Evolutionary conservation across 352 stramenopile genomes (phyloP).

Genomic region (Phytophthora hibernalis): DNA sequence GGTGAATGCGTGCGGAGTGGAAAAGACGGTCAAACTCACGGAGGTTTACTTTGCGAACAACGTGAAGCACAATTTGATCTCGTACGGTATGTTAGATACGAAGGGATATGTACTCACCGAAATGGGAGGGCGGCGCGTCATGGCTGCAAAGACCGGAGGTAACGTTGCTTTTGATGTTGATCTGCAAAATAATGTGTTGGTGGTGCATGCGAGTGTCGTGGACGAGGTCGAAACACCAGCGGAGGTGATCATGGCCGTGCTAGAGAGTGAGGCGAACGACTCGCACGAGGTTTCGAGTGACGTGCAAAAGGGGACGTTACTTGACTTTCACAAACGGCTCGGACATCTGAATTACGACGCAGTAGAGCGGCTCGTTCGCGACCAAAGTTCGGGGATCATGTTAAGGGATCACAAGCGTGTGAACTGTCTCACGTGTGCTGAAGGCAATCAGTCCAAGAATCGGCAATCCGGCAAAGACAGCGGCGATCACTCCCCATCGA

Average conservation of each 20-base stretch:
- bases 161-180: not conserved
- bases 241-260: not conserved
- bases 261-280: not conserved
- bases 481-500: not conserved
- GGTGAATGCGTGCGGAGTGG: too few species aligned
- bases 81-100: too few species aligned
- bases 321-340: not conserved
- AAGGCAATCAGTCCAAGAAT: conserved; percentile 1
- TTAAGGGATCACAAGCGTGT: too few species aligned
- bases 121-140: too few species aligned
- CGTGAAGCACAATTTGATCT: too few species aligned
- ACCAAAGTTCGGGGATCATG: too few species aligned
- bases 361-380: too few species aligned
- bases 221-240: not conserved
- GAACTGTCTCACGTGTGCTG: not conserved
- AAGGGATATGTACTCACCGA: too few species aligned
- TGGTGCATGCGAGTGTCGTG: not conserved
- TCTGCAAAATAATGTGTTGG: not conserved
- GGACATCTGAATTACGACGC: too few species aligned
- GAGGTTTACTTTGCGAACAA: too few species aligned
- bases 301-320: not conserved
- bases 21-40: too few species aligned
- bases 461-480: not conserved
- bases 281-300: not conserved
- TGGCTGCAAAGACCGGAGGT: too few species aligned